Base-by-base conservation (phyloP, 208 protist species). In the Trypanosoma melophagium region DNA sequence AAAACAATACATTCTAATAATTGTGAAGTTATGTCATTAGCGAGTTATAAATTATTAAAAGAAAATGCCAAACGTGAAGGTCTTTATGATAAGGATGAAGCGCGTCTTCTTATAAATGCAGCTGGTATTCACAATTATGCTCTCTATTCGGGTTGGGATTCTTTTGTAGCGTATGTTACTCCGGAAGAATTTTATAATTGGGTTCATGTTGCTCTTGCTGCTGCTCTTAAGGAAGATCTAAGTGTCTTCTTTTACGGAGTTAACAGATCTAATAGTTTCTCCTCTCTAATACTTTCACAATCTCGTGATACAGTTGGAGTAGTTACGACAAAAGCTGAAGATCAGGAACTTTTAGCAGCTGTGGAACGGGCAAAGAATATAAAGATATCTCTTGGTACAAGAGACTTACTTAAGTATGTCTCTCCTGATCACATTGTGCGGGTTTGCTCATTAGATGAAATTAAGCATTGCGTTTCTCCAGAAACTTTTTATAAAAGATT, bases 71-170 rank as follows among this genome's bases (percentile, higher is more conserved):
- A 49, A 52, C 5, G 22, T 4, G 13, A 55, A 8, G 52, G 22
- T 2, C 17, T 60, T 17, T 12, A 62, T 16, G 70, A 74, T 24
- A 21, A 22, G 12, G 73, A 77, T 13, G 74, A 60, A 16, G 61
- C 49, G 13, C 74, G 77, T 2, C 55, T 59, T 19, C 55, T 82
- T n/a, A 66, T 90, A 28, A 44, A 55, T 22, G 42, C 59, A 3
- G 74, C 83, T 12, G 89, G 89, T 12, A 52, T 77, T 42, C 74
- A 79, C 62, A 89, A 83, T 65, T 73, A 81, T 22, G 86, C 86
- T 16, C 66, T 90, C 19, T 79, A 86, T 59, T 61, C 73, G 10
- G 56, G 65, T 22, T 91, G 83, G 67, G 24, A 74, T 16, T 65
- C 69, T 24, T 80, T 91, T 64, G 59, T 74, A 54, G 50, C 68